Percentiles rank a stretch among this genome's conserved stretches.
These are phyloP conservation scores for Opeltia flavorubescens DNA, from an alignment of 495 filamentous ascomycete species.

Conservation along the genomic window DNA sequence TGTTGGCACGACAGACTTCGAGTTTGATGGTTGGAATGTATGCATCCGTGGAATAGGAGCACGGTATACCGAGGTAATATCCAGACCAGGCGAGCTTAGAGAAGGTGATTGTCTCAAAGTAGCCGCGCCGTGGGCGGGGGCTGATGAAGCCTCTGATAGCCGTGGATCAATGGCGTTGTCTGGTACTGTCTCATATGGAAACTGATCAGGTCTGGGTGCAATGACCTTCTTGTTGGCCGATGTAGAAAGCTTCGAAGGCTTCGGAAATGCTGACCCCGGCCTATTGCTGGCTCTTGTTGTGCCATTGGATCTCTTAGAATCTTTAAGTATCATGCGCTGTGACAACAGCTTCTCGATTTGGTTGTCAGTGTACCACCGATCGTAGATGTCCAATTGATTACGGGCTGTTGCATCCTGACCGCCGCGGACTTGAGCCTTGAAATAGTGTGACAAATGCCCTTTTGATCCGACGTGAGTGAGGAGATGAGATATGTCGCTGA, in stretches of 20 bases:
- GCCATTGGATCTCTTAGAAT: slow-evolving; percentile 35
- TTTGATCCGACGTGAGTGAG: slow-evolving; percentile 82
- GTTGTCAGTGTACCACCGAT: slow-evolving; percentile 54
- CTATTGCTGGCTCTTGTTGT: slow-evolving; percentile 1
- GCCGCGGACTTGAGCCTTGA: slow-evolving; percentile 54
- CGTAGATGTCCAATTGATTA: slow-evolving; percentile 41
- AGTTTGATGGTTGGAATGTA: slow-evolving; percentile 1
- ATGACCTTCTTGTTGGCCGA: slow-evolving; percentile 2
- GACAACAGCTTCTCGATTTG: slow-evolving; percentile 51
- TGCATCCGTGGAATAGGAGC: slow-evolving; percentile 24
- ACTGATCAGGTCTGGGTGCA: neutral
- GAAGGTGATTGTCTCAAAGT: neutral
- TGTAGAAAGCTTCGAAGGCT: neutral
- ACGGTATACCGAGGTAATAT: slow-evolving; percentile 12
- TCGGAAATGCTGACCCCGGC: neutral
- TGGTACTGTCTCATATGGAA: neutral
- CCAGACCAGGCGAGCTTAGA: neutral
- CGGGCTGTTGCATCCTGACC: slow-evolving; percentile 37
- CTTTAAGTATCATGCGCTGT: slow-evolving; percentile 57
- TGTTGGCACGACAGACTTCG: neutral
- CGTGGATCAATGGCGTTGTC: slow-evolving; percentile 13
- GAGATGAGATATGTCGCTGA: slow-evolving; percentile 79
- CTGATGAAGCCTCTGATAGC: slow-evolving; percentile 3
- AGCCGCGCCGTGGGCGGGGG: neutral
- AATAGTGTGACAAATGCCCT: slow-evolving; percentile 60